These are phyloP conservation scores for Geranium incanum DNA, from an alignment of 441 rosid species.

Conservation along the genomic window DNA sequence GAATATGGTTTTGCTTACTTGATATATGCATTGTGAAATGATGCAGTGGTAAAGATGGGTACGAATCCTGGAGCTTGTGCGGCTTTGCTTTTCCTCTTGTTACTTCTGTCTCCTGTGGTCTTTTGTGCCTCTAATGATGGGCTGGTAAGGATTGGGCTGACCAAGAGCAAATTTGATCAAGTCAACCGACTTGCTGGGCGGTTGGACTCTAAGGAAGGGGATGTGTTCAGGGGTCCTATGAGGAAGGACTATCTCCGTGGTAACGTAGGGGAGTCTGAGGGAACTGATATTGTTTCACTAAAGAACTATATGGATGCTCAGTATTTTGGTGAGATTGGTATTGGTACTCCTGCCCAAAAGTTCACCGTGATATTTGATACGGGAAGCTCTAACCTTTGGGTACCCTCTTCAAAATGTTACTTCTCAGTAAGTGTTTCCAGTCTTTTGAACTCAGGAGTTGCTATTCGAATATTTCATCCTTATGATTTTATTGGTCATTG, in stretches of 20 bases:
- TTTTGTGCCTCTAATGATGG: constrained; percentile 8
- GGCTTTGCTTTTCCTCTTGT: neutral
- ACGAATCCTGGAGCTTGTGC: neutral
- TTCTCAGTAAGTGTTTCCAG: constrained; percentile 37
- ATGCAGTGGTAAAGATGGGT: constrained; percentile 5
- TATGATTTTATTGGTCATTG: constrained; percentile 5
- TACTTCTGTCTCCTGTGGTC: constrained; percentile 4
- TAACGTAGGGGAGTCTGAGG: constrained; percentile 4
- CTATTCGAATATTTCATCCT: neutral
- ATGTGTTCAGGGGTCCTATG: constrained; percentile 2
- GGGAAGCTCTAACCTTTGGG: constrained; percentile 70
- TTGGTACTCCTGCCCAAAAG: constrained; percentile 59
- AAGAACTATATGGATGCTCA: constrained; percentile 8
- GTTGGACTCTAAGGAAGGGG: constrained; percentile 15
- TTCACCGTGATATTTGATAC: constrained; percentile 66
- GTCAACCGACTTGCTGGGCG: constrained; percentile 9
- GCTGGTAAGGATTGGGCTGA: constrained; percentile 6
- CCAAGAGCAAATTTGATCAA: constrained; percentile 5
- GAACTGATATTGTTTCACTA: neutral
- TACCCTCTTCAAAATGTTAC: constrained; percentile 55
- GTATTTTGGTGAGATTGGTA: constrained; percentile 34
- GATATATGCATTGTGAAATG: neutral
- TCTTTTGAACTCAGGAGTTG: neutral
- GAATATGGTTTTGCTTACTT: neutral
- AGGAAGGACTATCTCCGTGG: constrained; percentile 2